Evolutionary conservation across 1,139 yeast species (phyloP), one percentile per base, ranked within the genome.

Genomic region (Taiozyma sp.): DNA sequence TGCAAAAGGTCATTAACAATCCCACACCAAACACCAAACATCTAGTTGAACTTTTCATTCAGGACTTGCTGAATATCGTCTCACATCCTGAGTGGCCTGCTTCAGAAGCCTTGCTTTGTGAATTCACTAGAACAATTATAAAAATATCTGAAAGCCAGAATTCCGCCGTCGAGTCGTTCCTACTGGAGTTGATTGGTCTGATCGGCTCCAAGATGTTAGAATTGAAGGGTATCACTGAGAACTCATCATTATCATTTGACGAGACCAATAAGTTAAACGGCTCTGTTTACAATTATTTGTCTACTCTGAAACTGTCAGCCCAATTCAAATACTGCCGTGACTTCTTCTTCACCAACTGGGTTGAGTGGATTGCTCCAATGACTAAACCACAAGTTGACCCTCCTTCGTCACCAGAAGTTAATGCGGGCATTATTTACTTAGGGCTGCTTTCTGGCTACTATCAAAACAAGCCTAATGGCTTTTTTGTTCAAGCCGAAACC

Each of bases 31-130:
- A 69, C n/a, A 66, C 65, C 28, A 78, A 75, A 44, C 69, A 66
- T 30, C 60, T 74, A 0, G 62, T 86, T 43, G 87, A 83, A 41
- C 59, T 74, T 13, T 70, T 84, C 32, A 59, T 83, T 2, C 79
- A 78, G 43, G 96, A 88, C 59, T 67, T 87, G 34, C 54, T 81
- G 8, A 57, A 61, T 0, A 67, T 85, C 50, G 60, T 85, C 3
- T 64, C 70, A 4, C 66, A 65, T 16, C 87, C 90, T 0, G 84
- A 81, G 51, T 87, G 85, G 80, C 74, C 88, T 0, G 79, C 80
- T 0, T 72, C 83, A 0, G 87, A 81, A 51, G 57, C 72, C 0
- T 55, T 84, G 22, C 64, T 84, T 7, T 64, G 66, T 4, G 69
- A 80, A 0, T 54, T 83, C 4, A 67, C 76, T 53, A 71, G 69